phyloP scores from a whole-genome alignment of 23 red algal genomes.

The Gracilaria domingensis region DNA sequence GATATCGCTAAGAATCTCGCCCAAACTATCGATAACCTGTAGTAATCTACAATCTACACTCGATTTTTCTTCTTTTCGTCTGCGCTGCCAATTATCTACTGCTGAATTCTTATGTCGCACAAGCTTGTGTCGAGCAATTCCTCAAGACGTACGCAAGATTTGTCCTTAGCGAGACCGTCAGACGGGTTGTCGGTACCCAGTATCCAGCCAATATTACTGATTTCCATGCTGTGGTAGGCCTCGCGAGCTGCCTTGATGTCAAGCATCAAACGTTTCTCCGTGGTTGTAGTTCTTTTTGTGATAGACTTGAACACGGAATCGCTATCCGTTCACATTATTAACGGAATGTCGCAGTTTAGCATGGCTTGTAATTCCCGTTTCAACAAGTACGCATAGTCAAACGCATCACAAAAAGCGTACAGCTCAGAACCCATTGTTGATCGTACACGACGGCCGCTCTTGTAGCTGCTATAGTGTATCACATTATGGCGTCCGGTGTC shows the following conservation, averaged over 20 bases:
- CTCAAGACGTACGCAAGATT: neutral
- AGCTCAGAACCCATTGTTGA: constrained; percentile 5
- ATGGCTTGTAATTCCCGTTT: neutral
- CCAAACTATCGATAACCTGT: neutral
- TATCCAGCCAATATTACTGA: constrained; percentile 6
- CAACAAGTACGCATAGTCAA: neutral
- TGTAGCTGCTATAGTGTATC: constrained; percentile 12
- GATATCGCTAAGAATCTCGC: neutral
- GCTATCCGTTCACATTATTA: neutral
- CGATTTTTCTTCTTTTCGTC: neutral
- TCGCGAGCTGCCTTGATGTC: constrained; percentile 2
- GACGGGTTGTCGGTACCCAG: neutral
- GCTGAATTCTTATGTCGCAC: neutral
- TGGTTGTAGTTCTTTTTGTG: neutral
- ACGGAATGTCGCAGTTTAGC: neutral
- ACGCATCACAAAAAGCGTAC: neutral
- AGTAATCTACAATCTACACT: neutral
- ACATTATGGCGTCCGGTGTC: neutral
- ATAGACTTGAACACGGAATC: constrained; percentile 13
- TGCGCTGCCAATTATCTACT: neutral
- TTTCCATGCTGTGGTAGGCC: neutral
- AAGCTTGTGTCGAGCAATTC: neutral
- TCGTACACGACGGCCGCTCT: neutral
- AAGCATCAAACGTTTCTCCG: constrained; percentile 10
- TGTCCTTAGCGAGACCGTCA: neutral